A percentile compares a stretch with the other conserved stretches of the same genome.
phyloP scores from a whole-genome alignment of 768 basidiomycete genomes.

The Kwoniella shandongensis region DNA sequence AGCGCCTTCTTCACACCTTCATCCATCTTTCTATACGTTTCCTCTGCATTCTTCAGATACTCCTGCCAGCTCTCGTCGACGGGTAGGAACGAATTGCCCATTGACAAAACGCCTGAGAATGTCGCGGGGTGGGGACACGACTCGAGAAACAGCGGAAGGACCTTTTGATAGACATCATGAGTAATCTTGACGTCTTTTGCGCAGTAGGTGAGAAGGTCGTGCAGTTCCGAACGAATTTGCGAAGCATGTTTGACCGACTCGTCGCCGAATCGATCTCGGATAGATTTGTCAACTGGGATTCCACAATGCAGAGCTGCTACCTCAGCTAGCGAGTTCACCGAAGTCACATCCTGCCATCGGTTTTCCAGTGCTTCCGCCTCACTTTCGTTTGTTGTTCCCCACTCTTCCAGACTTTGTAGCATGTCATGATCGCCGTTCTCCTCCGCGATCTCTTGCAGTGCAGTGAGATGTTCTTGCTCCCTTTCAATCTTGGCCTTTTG shows the following conservation, averaged over 20 bases:
- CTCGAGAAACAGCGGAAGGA: constrained; percentile 75
- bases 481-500: constrained; percentile 66
- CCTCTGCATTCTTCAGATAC: constrained; percentile 77
- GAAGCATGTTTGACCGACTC: constrained; percentile 72
- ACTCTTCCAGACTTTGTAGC: constrained; percentile 15
- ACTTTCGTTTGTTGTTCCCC: constrained; percentile 9
- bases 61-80: constrained; percentile 86
- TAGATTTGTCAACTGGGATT: constrained; percentile 72
- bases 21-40: constrained; percentile 69
- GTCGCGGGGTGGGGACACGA: constrained; percentile 90
- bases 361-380: constrained; percentile 57
- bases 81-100: constrained; percentile 88
- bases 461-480: constrained; percentile 40
- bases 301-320: constrained; percentile 87
- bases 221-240: constrained; percentile 65
- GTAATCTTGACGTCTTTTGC: constrained; percentile 81
- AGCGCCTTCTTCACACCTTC: constrained; percentile 64
- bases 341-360: constrained; percentile 90
- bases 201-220: constrained; percentile 80
- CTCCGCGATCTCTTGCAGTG: constrained; percentile 52
- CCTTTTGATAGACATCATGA: constrained; percentile 71
- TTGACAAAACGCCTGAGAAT: constrained; percentile 83
- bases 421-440: constrained; percentile 50
- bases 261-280: constrained; percentile 59
- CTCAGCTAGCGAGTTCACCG: constrained; percentile 85